Evolutionary conservation across 2,329 filamentous ascomycete species (phyloP).

Genomic region (Alternaria tenuissima): DNA sequence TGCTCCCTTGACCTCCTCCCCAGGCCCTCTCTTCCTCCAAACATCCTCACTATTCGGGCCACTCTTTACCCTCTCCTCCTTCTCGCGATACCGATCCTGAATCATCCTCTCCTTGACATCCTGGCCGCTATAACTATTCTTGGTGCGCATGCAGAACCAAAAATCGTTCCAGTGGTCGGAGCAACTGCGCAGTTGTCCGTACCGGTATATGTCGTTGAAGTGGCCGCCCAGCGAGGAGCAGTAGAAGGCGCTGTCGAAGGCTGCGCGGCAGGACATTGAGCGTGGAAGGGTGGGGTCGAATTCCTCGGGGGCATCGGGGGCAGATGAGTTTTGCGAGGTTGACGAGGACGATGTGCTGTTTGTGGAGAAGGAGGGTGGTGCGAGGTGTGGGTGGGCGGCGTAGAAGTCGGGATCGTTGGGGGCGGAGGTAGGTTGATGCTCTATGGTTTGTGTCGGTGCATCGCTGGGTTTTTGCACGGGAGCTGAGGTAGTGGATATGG

Average conservation of each 20-base stretch:
- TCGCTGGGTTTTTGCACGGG: constrained; percentile 14
- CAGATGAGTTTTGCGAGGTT: constrained; percentile 3
- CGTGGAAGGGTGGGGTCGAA: constrained; percentile 66
- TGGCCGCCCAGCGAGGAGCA: constrained; percentile 92
- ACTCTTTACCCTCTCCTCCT: constrained; percentile 70
- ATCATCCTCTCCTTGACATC: constrained; percentile 67
- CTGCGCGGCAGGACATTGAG: constrained; percentile 85
- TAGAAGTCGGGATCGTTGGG: constrained; percentile 62
- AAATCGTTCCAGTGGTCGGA: constrained; percentile 90
- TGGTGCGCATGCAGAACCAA: constrained; percentile 95
- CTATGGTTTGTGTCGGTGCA: constrained; percentile 23
- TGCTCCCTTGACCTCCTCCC: constrained; percentile 36
- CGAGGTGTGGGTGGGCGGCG: constrained; percentile 60
- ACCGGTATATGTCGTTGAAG: constrained; percentile 89
- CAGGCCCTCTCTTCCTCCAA: constrained; percentile 75
- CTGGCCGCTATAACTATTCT: constrained; percentile 64
- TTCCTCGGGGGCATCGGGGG: constrained; percentile 14
- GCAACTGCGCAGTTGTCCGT: constrained; percentile 79
- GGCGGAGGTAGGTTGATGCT: constrained; percentile 44
- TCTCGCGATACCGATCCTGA: constrained; percentile 72
- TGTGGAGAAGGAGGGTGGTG: constrained; percentile 37
- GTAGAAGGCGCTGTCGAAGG: constrained; percentile 93
- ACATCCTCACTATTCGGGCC: constrained; percentile 86
- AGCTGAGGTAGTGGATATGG: constrained; percentile 4
- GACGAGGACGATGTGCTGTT: constrained; percentile 19